Evolutionary conservation across 2,329 filamentous ascomycete species (phyloP), one percentile per base, ranked within the genome.

Genomic region (Pyrenophora tritici-repentis): DNA sequence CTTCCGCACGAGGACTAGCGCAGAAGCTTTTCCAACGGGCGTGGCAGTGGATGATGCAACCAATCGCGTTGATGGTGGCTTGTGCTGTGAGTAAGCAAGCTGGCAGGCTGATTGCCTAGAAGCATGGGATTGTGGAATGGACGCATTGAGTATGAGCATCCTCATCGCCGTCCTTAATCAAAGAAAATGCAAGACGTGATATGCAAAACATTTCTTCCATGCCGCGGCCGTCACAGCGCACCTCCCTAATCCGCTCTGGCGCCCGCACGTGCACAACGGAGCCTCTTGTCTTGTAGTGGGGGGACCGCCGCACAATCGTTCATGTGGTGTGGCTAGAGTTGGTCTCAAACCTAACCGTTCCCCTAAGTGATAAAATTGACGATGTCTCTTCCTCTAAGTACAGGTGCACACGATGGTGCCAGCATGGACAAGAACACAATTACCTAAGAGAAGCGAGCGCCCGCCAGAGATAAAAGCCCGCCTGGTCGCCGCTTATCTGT

Each of bases 391-490:
- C 68, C 63, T 55, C 51, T 70, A 71, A 71, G 66, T 68, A 65
- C 63, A 71, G 60, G 56, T 67, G 33, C 51, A 65, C 57, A 58
- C 67, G 67, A 63, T 55, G 61, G 37, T 22, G 52, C 39, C 50
- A 67, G 62, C 62, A 58, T 54, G 62, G 58, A 50, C 56, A 46
- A 50, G 49, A 29, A 55, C 36, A 36, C 39, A 66, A 70, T 73
- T 71, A 73, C 67, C 65, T 73, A 73, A 73, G 60, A 73, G 60
- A 69, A 35, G 53, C 58, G 58, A 58, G 61, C 57, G 61, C 57
- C 59, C 47, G 39, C 54, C 55, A 49, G 32, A 62, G 60, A 70
- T 67, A 70, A 70, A 70, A 68, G 52, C 37, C 6, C 6, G 63
- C 57, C 42, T 61, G 58, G 53, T 61, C 52, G 53, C 52, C 56